Evolutionary conservation across 257 asterid species (phyloP), one percentile per base, ranked within the genome.

Genomic region (Solanum arcanum): DNA sequence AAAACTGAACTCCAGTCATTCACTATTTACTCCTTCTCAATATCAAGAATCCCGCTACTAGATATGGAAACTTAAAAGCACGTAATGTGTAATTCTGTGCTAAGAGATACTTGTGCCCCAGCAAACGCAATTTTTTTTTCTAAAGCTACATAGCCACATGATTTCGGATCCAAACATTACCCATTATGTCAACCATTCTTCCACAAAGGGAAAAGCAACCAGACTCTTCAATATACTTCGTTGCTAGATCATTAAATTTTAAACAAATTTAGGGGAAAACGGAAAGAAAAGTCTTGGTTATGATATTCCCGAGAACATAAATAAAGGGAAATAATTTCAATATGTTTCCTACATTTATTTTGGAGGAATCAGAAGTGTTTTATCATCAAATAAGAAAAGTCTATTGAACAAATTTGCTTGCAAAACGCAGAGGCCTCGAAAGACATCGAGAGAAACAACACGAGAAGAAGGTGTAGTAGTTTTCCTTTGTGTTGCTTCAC

Each of bases 371-470:
- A 14, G 14, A 31, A 21, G 31, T 7, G n/a, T 70, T 70, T 4
- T 70, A n/a, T 70, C 42, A 11, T 70, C 5, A 15, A 21, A 18
- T 33, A 33, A 35, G 35, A 73, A 72, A 72, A 33, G 12, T 33
- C 46, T 33, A 39, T 39, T 39, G 42, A 39, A 39, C 2, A 2
- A 39, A 39, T 35, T 31, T 76, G 42, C 85, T 89, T 92, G 92
- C 97, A 81, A 92, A 87, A 66, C 93, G 66, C 92, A 91, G 20
- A 92, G 94, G 88, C 94, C 95, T 23, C 94, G 93, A 33, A 92
- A 94, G 42, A 92, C 94, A 87, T 92, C 95, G 87, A 94, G 92
- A 59, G 94, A 92, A 85, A 91, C 93, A 68, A 92, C 84, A 64
- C 95, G 95, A 86, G 89, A 89, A 77, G 35, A 11, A 86, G 89